Evolutionary conservation across 345 rosid genomes (phyloP).

Genomic region (Arabis hirsuta): DNA sequence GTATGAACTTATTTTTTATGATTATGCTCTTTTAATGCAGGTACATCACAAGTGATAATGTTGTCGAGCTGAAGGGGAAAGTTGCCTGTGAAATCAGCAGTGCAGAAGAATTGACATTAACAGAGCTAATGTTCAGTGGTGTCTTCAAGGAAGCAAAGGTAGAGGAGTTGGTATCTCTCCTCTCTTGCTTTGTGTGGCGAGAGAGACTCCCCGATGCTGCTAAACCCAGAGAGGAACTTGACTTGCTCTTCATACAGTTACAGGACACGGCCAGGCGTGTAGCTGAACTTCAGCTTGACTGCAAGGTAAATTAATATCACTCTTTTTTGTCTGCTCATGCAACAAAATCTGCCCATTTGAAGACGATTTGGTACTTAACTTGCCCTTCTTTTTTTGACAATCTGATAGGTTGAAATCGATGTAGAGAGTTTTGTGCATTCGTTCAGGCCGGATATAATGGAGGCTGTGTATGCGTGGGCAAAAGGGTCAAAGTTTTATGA

Average conservation of each 20-base stretch:
- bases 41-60: constrained; percentile 69
- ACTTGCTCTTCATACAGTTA: constrained; percentile 79
- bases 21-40: constrained; percentile 46
- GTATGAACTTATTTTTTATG: neutral
- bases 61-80: constrained; percentile 85
- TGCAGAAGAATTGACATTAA: constrained; percentile 92
- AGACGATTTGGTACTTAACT: constrained; percentile 24
- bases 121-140: constrained; percentile 95
- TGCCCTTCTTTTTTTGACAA: neutral
- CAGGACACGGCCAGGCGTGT: constrained; percentile 90
- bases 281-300: constrained; percentile 87
- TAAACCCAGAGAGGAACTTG: constrained; percentile 94
- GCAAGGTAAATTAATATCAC: constrained; percentile 65
- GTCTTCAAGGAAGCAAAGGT: constrained; percentile 80
- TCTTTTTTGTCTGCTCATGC: constrained; percentile 7
- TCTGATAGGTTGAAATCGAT: constrained; percentile 75
- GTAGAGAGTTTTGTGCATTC: constrained; percentile 84
- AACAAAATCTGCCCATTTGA: neutral
- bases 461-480: constrained; percentile 99
- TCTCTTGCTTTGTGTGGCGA: constrained; percentile 97
- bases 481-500: constrained; percentile 93
- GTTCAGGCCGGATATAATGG: constrained; percentile 94
- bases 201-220: constrained; percentile 89
- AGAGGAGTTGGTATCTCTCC: constrained; percentile 93
- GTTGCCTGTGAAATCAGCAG: constrained; percentile 95